phyloP scores from a whole-genome alignment of 345 rosid genomes.

The Brassica juncea region DNA sequence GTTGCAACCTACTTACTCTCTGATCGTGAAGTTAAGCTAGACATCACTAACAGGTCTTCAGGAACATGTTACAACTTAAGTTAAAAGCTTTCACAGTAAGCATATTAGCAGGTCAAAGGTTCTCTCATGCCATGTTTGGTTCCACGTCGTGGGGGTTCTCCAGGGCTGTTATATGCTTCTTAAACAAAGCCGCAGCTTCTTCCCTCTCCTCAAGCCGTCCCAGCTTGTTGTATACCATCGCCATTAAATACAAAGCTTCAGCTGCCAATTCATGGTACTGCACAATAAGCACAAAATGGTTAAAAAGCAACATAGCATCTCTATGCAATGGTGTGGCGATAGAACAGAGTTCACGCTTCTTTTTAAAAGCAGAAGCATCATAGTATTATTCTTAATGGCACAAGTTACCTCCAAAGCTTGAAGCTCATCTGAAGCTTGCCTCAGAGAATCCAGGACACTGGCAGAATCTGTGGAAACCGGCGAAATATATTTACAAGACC shows the following conservation, averaged over 20 bases:
- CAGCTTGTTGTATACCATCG: conserved; percentile 63
- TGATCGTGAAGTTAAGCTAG: neutral
- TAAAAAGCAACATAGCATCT: neutral
- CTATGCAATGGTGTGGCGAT: neutral
- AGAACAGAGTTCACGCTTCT: neutral
- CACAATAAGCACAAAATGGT: conserved; percentile 7
- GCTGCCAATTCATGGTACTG: conserved; percentile 93
- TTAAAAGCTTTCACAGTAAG: conserved; percentile 20
- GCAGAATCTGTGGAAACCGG: conserved; percentile 65
- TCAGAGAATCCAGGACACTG: conserved; percentile 66
- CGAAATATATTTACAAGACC: conserved; percentile 13
- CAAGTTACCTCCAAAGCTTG: conserved; percentile 72
- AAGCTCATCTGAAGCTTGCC: conserved; percentile 82
- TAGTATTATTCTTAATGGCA: conserved; percentile 4
- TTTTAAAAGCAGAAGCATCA: neutral
- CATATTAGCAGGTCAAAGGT: neutral
- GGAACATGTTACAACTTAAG: neutral
- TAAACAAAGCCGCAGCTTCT: conserved; percentile 78
- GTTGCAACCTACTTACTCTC: neutral
- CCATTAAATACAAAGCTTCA: conserved; percentile 78
- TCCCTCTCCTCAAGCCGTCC: conserved; percentile 65
- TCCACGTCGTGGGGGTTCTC: conserved; percentile 60
- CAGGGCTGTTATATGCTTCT: conserved; percentile 61
- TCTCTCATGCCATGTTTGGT: conserved; percentile 16
- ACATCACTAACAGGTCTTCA: neutral